Base-by-base conservation (phyloP, 495 filamentous ascomycete genomes). In the Xylaria acuta region DNA sequence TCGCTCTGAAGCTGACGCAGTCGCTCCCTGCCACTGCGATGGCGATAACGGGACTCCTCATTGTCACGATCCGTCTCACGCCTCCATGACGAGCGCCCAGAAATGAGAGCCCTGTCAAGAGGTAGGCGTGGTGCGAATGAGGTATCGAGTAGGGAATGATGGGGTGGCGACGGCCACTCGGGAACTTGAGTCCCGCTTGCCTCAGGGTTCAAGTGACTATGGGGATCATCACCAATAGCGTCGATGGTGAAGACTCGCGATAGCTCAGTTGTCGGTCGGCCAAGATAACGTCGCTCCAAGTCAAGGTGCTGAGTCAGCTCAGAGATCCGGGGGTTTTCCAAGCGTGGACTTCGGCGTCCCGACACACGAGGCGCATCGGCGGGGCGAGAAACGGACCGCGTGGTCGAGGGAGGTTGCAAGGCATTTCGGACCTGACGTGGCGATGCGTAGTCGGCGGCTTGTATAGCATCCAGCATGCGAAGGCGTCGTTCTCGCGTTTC, bases 401-500 rank as follows among this genome's bases (percentile, higher is more conserved):
- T 45, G 5, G 12, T 8, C 6, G 58, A 53, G 25, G 45, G 11
- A 25, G n/a, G 34, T 60, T 43, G 40, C 36, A 45, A 16, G 22
- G 20, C 43, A 53, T 9, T 40, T 36, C 30, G 64, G 25, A 25
- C 27, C 1, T 36, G 43, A 8, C 45, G 64, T 32, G 53, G 22
- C n/a, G 67, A 27, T 36, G 62, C 43, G 32, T 41, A 38, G 38
- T 73, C 68, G 27, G 51, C 40, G 25, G 16, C 30, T 32, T 64
- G 58, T 20, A 54, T 18, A 0, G 73, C 64, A 16, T 41, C 32
- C 30, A 79, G 22, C 22, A 45, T 60, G 25, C 74, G 72, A 38
- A 79, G 69, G 20, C 74, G 75, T 1, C 69, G 73, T 38, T 73
- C 74, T 27, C 76, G 77, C n/a, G 34, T 27, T n/a, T 74, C 69